These are phyloP conservation scores for Urochloa ruziziensis DNA, from an alignment of 176 grass and related monocot genomes.

Conservation along the genomic window DNA sequence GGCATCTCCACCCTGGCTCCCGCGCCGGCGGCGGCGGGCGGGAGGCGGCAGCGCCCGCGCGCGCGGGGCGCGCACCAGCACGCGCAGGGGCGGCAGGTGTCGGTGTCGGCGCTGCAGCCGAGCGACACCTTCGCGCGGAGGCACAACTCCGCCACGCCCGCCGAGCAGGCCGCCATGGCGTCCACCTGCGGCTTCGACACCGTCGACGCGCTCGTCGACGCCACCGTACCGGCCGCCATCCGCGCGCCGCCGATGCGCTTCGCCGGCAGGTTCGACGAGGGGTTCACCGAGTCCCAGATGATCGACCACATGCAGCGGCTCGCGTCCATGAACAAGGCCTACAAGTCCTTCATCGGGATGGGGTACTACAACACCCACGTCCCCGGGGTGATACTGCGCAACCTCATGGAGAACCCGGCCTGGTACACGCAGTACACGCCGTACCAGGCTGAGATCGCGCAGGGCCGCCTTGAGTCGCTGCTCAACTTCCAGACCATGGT, in stretches of 20 bases:
- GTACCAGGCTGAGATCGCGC: slow-evolving; percentile 99
- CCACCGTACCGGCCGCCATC: slow-evolving; percentile 65
- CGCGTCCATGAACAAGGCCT: slow-evolving; percentile 71
- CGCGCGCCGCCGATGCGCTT: slow-evolving; percentile 58
- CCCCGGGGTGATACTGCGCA: slow-evolving; percentile 75
- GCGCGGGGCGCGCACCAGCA: slow-evolving; percentile 25
- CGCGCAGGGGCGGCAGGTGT: slow-evolving; percentile 36
- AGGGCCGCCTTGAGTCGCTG: slow-evolving; percentile 94
- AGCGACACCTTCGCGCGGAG: slow-evolving; percentile 88
- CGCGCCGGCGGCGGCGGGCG: neutral
- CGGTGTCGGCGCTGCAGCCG: slow-evolving; percentile 62
- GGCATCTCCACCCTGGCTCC: slow-evolving; percentile 43
- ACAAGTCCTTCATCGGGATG: slow-evolving; percentile 98
- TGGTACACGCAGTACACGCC: slow-evolving; percentile 99
- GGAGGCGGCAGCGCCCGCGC: neutral
- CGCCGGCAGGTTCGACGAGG: slow-evolving; percentile 65
- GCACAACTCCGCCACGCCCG: slow-evolving; percentile 87
- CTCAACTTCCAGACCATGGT: slow-evolving; percentile 98
- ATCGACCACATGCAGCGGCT: slow-evolving; percentile 77
- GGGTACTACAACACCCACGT: slow-evolving; percentile 93
- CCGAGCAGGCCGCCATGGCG: slow-evolving; percentile 73
- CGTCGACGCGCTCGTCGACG: slow-evolving; percentile 79
- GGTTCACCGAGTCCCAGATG: slow-evolving; percentile 92
- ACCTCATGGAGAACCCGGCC: slow-evolving; percentile 97
- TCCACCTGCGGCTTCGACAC: slow-evolving; percentile 59